Conservation (phyloP, 805 yeast species). For the Suhomyces canberraensis region DNA sequence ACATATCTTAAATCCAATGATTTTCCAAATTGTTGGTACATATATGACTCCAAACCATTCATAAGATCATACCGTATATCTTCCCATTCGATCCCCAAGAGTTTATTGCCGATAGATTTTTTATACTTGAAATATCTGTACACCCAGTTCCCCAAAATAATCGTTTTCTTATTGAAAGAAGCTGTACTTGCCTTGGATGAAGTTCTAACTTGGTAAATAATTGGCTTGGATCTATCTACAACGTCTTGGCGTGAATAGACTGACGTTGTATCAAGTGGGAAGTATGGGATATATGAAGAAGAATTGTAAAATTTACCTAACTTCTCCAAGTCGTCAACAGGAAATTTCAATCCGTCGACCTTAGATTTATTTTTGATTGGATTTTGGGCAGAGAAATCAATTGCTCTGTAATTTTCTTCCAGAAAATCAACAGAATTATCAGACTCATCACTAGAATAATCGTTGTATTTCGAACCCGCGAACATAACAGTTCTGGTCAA, state of each 20-base stretch:
- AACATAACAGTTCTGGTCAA: constrained; percentile 6
- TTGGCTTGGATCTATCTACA: constrained; percentile 21
- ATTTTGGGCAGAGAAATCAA: constrained; percentile 3
- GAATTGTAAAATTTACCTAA: constrained; percentile 10
- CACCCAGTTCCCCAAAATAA: constrained; percentile 29
- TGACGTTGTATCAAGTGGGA: constrained; percentile 17
- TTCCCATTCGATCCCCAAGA: constrained; percentile 43
- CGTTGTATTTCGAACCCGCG: constrained; percentile 7
- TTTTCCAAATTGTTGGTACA: constrained; percentile 35
- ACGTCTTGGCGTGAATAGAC: constrained; percentile 17
- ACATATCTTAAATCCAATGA: constrained; percentile 4
- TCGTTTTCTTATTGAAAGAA: constrained; percentile 25
- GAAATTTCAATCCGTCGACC: constrained; percentile 15
- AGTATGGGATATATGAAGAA: constrained; percentile 9
- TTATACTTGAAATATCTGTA: constrained; percentile 35
- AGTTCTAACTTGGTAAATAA: constrained; percentile 26
- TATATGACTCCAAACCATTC: constrained; percentile 34
- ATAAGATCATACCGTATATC: constrained; percentile 36
- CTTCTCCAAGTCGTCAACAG: constrained; percentile 18
- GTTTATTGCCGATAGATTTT: constrained; percentile 31
- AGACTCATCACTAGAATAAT: constrained; percentile 1
- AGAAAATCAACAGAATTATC: background rate
- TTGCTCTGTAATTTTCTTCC: constrained; percentile 4
- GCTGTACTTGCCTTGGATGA: constrained; percentile 24
- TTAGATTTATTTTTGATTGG: constrained; percentile 1